These are phyloP conservation scores for Diaporthe nobilis DNA, from an alignment of 2,329 filamentous ascomycete species.

Conservation along the genomic window DNA sequence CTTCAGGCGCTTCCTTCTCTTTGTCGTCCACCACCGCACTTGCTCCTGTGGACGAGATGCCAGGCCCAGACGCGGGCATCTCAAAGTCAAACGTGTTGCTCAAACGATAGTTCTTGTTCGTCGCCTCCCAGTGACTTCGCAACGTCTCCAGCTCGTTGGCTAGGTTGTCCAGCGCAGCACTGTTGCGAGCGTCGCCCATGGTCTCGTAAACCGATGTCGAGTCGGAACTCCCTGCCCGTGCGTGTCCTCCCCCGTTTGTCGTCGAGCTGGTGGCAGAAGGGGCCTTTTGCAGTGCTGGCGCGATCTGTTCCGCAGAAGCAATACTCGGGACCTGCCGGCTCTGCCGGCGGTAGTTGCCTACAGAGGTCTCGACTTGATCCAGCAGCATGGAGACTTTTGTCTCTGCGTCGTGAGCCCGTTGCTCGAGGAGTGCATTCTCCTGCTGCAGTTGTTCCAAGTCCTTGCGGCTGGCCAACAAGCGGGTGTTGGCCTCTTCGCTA, in stretches of 20 bases:
- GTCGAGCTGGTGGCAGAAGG: conserved; percentile 48
- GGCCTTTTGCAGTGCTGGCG: conserved; percentile 51
- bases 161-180: conserved; percentile 86
- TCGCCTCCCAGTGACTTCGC: conserved; percentile 93
- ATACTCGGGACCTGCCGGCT: conserved; percentile 71
- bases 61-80: conserved; percentile 37
- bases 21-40: conserved; percentile 58
- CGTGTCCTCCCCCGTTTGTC: conserved; percentile 60
- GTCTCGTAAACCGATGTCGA: conserved; percentile 74
- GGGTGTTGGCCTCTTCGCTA: conserved; percentile 66
- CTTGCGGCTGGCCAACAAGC: conserved; percentile 71
- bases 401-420: conserved; percentile 89
- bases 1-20: conserved; percentile 33
- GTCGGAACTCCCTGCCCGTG: conserved; percentile 70
- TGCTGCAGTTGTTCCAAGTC: conserved; percentile 86
- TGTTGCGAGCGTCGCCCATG: conserved; percentile 69
- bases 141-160: conserved; percentile 93
- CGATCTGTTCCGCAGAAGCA: conserved; percentile 60
- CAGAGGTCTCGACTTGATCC: conserved; percentile 93
- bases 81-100: conserved; percentile 94
- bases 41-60: conserved; percentile 30
- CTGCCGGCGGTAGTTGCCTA: conserved; percentile 92
- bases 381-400: conserved; percentile 92
- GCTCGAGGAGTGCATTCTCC: conserved; percentile 86
- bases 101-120: conserved; percentile 93